A percentile compares a stretch with the other conserved stretches of the same genome.
Conservation (phyloP, 768 basidiomycete genomes). For the Hemileccinum rubropunctum region DNA sequence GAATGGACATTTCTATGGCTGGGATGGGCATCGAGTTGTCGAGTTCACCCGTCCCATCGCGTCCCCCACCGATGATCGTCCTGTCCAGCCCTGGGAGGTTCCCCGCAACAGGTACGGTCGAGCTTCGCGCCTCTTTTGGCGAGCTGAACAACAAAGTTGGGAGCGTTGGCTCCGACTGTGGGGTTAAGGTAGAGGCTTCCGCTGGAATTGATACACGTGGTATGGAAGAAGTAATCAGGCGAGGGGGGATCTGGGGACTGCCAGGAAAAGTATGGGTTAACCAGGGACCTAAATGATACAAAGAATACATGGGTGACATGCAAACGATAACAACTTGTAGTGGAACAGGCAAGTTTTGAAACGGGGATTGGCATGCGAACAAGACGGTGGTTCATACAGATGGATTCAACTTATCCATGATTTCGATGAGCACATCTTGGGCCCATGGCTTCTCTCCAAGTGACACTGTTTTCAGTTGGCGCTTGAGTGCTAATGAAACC, state of each 20-base stretch:
- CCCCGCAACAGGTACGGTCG: constrained; percentile 62
- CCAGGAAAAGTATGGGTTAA: constrained; percentile 60
- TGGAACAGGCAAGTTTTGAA: background rate
- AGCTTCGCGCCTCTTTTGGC: constrained; percentile 63
- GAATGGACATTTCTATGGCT: constrained; percentile 30
- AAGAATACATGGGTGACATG: background rate
- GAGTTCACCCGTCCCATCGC: constrained; percentile 35
- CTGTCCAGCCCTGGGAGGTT: constrained; percentile 67
- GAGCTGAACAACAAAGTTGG: constrained; percentile 29
- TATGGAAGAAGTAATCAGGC: constrained; percentile 68
- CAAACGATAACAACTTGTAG: background rate
- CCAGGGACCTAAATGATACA: constrained; percentile 15
- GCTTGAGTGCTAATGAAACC: constrained; percentile 19
- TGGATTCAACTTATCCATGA: constrained; percentile 24
- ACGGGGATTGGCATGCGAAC: background rate
- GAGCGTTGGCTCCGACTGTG: constrained; percentile 16
- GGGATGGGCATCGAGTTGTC: constrained; percentile 28
- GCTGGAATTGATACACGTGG: constrained; percentile 49
- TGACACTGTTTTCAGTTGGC: constrained; percentile 21
- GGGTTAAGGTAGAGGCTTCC: constrained; percentile 23
- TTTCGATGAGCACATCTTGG: constrained; percentile 16
- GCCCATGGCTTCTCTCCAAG: constrained; percentile 29
- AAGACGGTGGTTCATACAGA: constrained; percentile 3
- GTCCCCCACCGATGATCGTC: constrained; percentile 51
- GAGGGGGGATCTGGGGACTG: constrained; percentile 69